Evolutionary conservation across 768 basidiomycete species (phyloP).

Genomic region (Kwoniella sp.): DNA sequence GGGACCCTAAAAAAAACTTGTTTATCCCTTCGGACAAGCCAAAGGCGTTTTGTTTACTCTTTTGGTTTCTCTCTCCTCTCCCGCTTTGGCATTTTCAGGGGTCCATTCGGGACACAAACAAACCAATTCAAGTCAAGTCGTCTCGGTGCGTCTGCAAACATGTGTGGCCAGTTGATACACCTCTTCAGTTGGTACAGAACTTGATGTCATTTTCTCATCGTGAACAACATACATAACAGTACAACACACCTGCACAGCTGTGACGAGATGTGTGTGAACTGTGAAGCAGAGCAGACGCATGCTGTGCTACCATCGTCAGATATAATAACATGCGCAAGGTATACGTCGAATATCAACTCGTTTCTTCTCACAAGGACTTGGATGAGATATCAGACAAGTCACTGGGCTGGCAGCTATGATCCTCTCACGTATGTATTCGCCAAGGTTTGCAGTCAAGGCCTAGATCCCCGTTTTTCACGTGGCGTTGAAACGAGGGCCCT

Average conservation of each 20-base stretch:
- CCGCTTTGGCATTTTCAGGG: constrained; percentile 1
- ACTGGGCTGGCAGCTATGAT: too few relatives aligned
- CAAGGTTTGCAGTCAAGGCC: not conserved
- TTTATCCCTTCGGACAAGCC: not conserved
- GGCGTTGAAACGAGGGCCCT: constrained; percentile 21
- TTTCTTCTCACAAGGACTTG: too few relatives aligned
- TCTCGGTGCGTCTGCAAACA: not conserved
- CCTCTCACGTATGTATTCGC: too few relatives aligned
- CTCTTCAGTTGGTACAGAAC: constrained; percentile 6
- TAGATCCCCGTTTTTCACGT: constrained; percentile 3
- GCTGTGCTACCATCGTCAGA: constrained; percentile 1
- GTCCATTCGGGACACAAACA: not conserved
- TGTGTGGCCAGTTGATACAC: constrained; percentile 18
- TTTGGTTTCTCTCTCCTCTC: not conserved
- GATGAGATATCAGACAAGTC: too few relatives aligned
- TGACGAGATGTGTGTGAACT: not conserved
- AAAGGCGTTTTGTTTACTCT: constrained; percentile 3
- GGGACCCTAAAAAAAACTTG: not conserved
- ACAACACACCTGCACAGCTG: not conserved
- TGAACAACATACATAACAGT: not conserved
- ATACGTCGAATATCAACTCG: too few relatives aligned
- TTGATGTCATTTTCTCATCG: constrained; percentile 11
- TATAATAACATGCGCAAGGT: too few relatives aligned
- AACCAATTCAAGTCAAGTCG: not conserved
- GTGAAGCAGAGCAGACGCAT: not conserved